Conservation (phyloP, 306 rosid species). For the Delonix regia region DNA sequence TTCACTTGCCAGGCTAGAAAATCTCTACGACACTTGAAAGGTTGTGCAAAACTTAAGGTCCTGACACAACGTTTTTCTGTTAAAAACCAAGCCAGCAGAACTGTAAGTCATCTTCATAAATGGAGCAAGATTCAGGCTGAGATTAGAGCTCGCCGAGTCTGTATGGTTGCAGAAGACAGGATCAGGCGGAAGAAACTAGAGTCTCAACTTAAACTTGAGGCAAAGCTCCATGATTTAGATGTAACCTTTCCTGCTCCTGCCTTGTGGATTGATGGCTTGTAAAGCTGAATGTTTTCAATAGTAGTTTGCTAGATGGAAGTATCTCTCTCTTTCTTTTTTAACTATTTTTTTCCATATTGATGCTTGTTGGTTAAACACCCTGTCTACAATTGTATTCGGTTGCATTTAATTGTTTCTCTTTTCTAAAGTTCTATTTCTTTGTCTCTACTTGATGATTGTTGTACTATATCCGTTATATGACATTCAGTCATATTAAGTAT, state of each 20-base stretch:
- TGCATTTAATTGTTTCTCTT: neutral
- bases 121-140: constrained; percentile 87
- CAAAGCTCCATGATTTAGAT: constrained; percentile 87
- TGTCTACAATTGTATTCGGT: neutral
- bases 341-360: neutral
- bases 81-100: constrained; percentile 71
- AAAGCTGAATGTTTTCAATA: neutral
- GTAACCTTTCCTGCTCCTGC: constrained; percentile 46
- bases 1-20: constrained; percentile 73
- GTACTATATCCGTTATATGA: neutral
- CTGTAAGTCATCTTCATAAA: constrained; percentile 76
- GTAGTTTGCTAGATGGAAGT: neutral
- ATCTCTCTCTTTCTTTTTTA: no score
- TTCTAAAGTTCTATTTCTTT: neutral
- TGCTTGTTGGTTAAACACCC: neutral
- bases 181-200: constrained; percentile 77
- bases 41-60: constrained; percentile 66
- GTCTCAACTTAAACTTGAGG: constrained; percentile 90
- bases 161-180: constrained; percentile 92
- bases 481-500: neutral
- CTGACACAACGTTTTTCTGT: constrained; percentile 58
- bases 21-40: constrained; percentile 68
- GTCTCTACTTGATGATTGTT: neutral
- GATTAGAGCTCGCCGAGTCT: constrained; percentile 77
- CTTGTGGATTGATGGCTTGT: constrained; percentile 15